Percentiles rank a stretch among this genome's conserved stretches.
phyloP scores from a whole-genome alignment of 225 moss, liverwort and hornwort genomes.

The Physcomitrellopsis africana region DNA sequence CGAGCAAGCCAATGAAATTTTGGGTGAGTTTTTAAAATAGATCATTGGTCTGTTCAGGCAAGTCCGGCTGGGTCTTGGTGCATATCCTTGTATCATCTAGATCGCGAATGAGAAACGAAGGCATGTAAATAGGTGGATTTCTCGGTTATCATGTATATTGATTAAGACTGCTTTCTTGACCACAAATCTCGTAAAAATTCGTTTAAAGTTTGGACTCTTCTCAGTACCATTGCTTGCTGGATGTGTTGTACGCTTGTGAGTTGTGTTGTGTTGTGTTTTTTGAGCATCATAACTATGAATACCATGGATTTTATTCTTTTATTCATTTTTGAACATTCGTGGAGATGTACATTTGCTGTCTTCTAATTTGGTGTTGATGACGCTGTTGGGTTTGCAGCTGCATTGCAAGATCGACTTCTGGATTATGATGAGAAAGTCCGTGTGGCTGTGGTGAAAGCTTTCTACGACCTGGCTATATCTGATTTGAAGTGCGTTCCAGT shows the following conservation, averaged over 20 bases:
- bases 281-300: neutral
- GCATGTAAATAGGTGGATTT: neutral
- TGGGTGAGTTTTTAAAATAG: conserved; percentile 52
- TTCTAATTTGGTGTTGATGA: conserved; percentile 1
- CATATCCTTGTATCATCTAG: no score
- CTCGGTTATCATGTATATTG: neutral
- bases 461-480: conserved; percentile 66
- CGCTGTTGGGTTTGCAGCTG: conserved; percentile 54
- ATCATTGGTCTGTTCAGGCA: neutral
- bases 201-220: neutral
- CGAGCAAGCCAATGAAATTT: conserved; percentile 69
- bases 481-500: conserved; percentile 64
- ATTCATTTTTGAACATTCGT: neutral
- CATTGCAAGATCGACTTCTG: conserved; percentile 72
- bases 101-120: neutral
- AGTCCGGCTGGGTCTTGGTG: neutral
- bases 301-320: neutral
- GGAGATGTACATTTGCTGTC: neutral
- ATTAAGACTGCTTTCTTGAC: neutral
- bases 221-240: neutral
- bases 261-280: neutral
- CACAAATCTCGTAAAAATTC: neutral
- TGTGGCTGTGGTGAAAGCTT: conserved; percentile 68
- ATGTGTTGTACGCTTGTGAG: neutral
- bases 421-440: conserved; percentile 89